phyloP scores from a whole-genome alignment of 176 grass and related monocot species.

The Secale cereale region DNA sequence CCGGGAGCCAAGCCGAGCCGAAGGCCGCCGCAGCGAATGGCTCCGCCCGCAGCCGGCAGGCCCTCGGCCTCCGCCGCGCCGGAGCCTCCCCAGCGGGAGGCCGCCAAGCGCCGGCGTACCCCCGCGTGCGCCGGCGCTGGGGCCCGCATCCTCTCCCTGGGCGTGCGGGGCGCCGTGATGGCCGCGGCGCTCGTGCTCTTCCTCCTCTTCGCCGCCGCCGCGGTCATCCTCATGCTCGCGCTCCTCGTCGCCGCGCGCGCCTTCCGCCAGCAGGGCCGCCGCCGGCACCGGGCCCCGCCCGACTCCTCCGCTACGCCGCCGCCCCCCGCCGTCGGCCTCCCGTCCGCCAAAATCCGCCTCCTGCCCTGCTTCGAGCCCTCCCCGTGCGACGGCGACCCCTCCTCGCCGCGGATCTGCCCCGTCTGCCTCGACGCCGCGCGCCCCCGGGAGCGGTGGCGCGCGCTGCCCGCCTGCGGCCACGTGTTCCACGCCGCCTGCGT shows the following conservation, averaged over 20 bases:
- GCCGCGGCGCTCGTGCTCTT: conserved; percentile 61
- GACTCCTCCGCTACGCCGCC: background rate
- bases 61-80: background rate
- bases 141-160: conserved; percentile 54
- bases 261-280: conserved; percentile 39
- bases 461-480: conserved; percentile 58
- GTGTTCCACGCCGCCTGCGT: conserved; percentile 75
- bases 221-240: conserved; percentile 62
- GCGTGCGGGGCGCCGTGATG: conserved; percentile 64
- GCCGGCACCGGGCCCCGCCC: background rate
- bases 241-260: conserved; percentile 57
- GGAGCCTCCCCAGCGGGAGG: background rate
- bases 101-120: background rate
- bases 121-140: background rate
- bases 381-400: background rate
- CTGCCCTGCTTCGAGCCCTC: conserved; percentile 35
- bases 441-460: conserved; percentile 59
- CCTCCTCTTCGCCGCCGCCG: conserved; percentile 61
- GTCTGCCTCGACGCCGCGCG: conserved; percentile 62
- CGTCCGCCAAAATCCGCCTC: conserved; percentile 29
- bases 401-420: conserved; percentile 26
- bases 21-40: conserved; percentile 15
- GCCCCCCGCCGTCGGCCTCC: conserved; percentile 34
- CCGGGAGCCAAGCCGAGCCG: background rate
- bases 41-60: background rate